Percentiles rank a stretch among this genome's conserved stretches.
Conservation (phyloP, 2,329 filamentous ascomycete genomes). For the Hansfordia pulvinata region DNA sequence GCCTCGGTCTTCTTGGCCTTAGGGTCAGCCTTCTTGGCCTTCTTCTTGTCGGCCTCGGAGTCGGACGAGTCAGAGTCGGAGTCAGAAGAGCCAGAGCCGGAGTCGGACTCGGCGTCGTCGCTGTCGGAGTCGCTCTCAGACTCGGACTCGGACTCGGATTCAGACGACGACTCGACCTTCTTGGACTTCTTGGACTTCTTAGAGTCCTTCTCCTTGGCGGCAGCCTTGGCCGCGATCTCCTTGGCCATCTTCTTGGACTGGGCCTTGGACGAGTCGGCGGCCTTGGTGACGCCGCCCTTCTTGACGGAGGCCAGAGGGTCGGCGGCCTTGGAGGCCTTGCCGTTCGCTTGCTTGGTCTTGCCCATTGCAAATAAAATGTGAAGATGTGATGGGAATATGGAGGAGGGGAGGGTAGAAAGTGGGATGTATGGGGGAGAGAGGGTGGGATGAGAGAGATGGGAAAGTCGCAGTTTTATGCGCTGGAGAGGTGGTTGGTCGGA, state of each 20-base stretch:
- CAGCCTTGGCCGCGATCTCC: slow-evolving; percentile 35
- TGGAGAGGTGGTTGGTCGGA: too few relatives aligned
- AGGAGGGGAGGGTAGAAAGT: slow-evolving; percentile 5
- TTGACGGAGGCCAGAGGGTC: slow-evolving; percentile 43
- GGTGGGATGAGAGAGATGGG: slow-evolving; percentile 2
- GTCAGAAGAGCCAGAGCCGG: slow-evolving; percentile 17
- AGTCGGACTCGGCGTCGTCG: slow-evolving; percentile 10
- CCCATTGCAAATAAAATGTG: slow-evolving; percentile 36
- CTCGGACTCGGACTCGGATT: slow-evolving; percentile 17
- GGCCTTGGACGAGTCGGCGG: slow-evolving; percentile 47
- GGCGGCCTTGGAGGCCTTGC: slow-evolving; percentile 34
- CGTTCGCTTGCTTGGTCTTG: slow-evolving; percentile 51
- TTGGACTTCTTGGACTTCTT: slow-evolving; percentile 23
- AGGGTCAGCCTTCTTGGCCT: slow-evolving; percentile 11
- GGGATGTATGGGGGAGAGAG: too few relatives aligned
- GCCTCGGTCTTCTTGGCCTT: slow-evolving; percentile 17
- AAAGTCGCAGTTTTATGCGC: too few relatives aligned
- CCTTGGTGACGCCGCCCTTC: slow-evolving; percentile 54
- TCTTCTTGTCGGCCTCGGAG: slow-evolving; percentile 12
- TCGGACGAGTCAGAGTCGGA: slow-evolving; percentile 10
- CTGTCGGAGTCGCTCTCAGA: slow-evolving; percentile 14
- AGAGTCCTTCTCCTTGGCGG: slow-evolving; percentile 15
- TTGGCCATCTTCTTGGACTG: slow-evolving; percentile 58
- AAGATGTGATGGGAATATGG: slow-evolving; percentile 7
- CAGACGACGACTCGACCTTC: slow-evolving; percentile 23